phyloP scores from a whole-genome alignment of 2,329 filamentous ascomycete genomes.

The Sarocladium oryzae region DNA sequence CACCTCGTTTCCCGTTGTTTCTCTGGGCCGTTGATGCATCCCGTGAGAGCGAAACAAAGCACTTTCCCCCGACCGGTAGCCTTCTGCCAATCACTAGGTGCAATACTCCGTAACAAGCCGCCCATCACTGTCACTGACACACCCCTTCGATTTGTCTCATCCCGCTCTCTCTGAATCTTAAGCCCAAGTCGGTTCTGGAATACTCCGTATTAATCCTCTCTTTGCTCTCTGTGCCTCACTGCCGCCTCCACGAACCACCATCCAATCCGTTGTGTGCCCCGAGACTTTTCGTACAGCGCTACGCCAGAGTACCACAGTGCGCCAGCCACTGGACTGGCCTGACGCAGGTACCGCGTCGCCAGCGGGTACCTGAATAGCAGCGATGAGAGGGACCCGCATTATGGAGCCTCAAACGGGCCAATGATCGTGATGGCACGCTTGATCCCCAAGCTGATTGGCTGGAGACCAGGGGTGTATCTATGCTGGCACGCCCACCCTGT shows the following conservation, averaged over 20 bases:
- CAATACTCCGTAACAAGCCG: not conserved
- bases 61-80: not conserved
- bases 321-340: not conserved
- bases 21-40: not conserved
- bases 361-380: slow-evolving; percentile 5
- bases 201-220: no score
- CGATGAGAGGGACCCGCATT: not conserved
- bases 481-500: slow-evolving; percentile 2
- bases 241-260: no score
- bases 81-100: not conserved
- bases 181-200: not conserved
- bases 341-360: slow-evolving; percentile 7
- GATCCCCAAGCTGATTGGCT: not conserved
- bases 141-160: not conserved
- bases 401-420: not conserved
- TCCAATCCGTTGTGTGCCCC: slow-evolving; percentile 3
- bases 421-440: slow-evolving; percentile 2
- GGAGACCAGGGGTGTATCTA: not conserved
- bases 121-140: not conserved
- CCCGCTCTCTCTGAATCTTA: not conserved
- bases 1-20: slow-evolving; percentile 5
- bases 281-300: slow-evolving; percentile 2
- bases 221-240: not conserved
- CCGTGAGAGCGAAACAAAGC: slow-evolving; percentile 4
- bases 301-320: not conserved